Conservation (phyloP, 306 rosid species). For the Aeschynomene evenia region DNA sequence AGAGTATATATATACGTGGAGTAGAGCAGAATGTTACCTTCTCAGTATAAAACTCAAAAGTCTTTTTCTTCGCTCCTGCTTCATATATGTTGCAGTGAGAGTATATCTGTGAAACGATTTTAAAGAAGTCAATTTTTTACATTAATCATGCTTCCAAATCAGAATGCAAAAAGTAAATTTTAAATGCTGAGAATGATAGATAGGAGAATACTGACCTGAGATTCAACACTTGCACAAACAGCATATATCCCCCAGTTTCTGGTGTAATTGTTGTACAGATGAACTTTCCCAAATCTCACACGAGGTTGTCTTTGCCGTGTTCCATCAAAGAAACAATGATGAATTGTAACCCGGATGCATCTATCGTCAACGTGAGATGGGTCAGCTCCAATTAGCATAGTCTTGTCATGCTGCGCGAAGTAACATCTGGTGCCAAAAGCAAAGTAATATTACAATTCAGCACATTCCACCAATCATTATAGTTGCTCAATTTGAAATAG, state of each 20-base stretch:
- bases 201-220: conserved; percentile 53
- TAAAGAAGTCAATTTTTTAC: not conserved
- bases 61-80: conserved; percentile 71
- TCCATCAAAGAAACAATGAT: conserved; percentile 94
- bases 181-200: conserved; percentile 5
- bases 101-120: conserved; percentile 53
- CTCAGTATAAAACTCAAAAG: conserved; percentile 68
- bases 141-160: not conserved
- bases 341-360: conserved; percentile 90
- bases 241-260: conserved; percentile 93
- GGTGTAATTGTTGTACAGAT: conserved; percentile 87
- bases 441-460: conserved; percentile 21
- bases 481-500: not conserved
- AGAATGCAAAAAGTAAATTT: not conserved
- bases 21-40: conserved; percentile 50
- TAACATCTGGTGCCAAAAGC: conserved; percentile 57
- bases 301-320: conserved; percentile 92
- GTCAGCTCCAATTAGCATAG: conserved; percentile 91
- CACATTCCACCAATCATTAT: not conserved
- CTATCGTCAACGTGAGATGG: conserved; percentile 76
- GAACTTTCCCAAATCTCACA: conserved; percentile 82
- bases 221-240: conserved; percentile 94
- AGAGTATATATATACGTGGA: not conserved
- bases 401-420: conserved; percentile 84
- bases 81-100: conserved; percentile 78